phyloP scores from a whole-genome alignment of 2,329 filamentous ascomycete species.

The Claviceps cyperi region DNA sequence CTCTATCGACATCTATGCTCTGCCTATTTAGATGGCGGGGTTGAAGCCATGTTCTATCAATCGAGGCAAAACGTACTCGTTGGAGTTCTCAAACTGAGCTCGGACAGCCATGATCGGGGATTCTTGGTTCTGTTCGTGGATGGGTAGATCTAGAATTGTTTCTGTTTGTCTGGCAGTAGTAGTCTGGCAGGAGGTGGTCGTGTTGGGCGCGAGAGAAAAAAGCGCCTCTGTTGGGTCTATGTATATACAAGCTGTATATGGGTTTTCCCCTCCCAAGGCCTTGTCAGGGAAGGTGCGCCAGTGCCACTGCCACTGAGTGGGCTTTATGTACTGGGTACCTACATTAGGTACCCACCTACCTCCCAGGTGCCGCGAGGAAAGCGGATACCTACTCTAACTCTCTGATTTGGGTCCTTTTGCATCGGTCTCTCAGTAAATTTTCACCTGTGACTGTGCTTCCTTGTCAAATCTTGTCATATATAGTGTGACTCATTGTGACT shows the following conservation, averaged over 20 bases:
- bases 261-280: neutral
- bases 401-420: too few relatives aligned
- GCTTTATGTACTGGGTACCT: neutral
- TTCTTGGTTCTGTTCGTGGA: neutral
- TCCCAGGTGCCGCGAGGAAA: neutral
- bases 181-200: neutral
- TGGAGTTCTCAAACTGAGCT: conserved; percentile 77
- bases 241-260: neutral
- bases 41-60: conserved; percentile 2
- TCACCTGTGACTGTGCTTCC: too few relatives aligned
- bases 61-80: conserved; percentile 51
- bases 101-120: conserved; percentile 45
- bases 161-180: too few relatives aligned
- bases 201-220: neutral
- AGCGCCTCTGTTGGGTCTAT: neutral
- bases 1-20: neutral
- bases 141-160: neutral
- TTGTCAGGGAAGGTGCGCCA: neutral
- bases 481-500: too few relatives aligned
- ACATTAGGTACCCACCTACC: neutral
- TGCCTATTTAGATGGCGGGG: conserved; percentile 10
- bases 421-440: too few relatives aligned
- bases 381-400: neutral
- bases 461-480: too few relatives aligned
- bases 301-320: too few relatives aligned